phyloP scores from a whole-genome alignment of 78 protist genomes.

The Protostelium mycophagum region DNA sequence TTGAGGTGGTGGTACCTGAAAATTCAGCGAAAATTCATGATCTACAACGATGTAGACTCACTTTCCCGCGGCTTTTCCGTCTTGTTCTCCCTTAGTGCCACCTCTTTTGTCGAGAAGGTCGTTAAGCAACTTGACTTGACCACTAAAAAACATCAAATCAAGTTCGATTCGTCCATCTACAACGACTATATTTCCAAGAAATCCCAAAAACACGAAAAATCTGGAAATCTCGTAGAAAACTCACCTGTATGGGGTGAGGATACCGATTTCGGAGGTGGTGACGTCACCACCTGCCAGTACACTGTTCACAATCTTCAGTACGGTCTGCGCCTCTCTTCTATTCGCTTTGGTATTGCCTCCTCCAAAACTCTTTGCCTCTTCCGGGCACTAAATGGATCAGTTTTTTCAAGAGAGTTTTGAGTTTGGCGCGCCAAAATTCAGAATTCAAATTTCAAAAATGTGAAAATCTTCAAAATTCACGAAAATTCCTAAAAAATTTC shows the following conservation, averaged over 20 bases:
- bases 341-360: background rate
- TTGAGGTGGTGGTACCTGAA: background rate
- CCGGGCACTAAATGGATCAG: background rate
- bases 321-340: background rate
- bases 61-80: background rate
- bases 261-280: background rate
- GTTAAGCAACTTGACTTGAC: background rate
- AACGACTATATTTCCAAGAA: too few relatives aligned
- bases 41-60: too few relatives aligned
- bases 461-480: too few relatives aligned
- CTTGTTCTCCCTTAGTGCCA: background rate
- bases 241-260: background rate
- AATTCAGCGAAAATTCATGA: too few relatives aligned
- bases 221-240: too few relatives aligned
- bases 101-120: background rate
- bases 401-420: too few relatives aligned
- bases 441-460: too few relatives aligned
- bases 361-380: background rate
- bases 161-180: background rate
- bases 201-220: too few relatives aligned
- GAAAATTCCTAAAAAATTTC: too few relatives aligned
- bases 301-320: background rate
- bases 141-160: background rate
- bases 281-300: background rate
- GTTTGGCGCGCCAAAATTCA: too few relatives aligned